Evolutionary conservation across 2,329 filamentous ascomycete species (phyloP).

Genomic region (Epichloe elymi): DNA sequence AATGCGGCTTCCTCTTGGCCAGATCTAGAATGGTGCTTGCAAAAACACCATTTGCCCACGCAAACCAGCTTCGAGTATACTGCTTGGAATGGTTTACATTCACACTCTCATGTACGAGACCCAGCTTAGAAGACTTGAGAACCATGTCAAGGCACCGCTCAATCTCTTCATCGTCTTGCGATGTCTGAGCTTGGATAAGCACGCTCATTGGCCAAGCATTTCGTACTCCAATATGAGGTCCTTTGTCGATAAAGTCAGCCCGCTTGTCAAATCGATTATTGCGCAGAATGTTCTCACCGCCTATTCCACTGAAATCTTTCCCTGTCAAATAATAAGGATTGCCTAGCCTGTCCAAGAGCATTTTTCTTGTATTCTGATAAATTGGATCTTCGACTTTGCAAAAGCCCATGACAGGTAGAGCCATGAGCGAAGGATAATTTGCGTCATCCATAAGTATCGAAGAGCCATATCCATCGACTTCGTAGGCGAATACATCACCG

Average conservation of each 20-base stretch:
- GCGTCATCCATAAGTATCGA: conserved; percentile 81
- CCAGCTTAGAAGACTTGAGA: conserved; percentile 59
- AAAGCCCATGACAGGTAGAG: conserved; percentile 69
- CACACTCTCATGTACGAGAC: conserved; percentile 84
- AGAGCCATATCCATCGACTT: conserved; percentile 78
- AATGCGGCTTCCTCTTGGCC: conserved; percentile 73
- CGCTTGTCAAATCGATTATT: conserved; percentile 1
- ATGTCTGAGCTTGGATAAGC: conserved; percentile 82
- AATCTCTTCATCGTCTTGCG: conserved; percentile 74
- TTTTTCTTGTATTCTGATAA: conserved; percentile 77
- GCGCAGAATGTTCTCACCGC: conserved; percentile 41
- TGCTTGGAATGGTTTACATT: conserved; percentile 53
- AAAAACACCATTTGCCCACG: conserved; percentile 96
- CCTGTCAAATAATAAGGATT: conserved; percentile 88
- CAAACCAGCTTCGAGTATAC: conserved; percentile 91
- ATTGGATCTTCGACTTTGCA: conserved; percentile 48
- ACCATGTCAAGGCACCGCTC: conserved; percentile 58
- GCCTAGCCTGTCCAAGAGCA: conserved; percentile 57
- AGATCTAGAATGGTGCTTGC: conserved; percentile 84
- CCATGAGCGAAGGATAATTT: conserved; percentile 70
- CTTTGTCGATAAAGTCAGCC: conserved; percentile 16
- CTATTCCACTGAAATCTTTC: conserved; percentile 69
- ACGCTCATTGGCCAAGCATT: conserved; percentile 97
- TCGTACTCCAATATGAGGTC: conserved; percentile 62
- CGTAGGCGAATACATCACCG: conserved; percentile 72